Evolutionary conservation across 1,284 basidiomycete genomes (phyloP).

Genomic region (Fereydounia khargensis): DNA sequence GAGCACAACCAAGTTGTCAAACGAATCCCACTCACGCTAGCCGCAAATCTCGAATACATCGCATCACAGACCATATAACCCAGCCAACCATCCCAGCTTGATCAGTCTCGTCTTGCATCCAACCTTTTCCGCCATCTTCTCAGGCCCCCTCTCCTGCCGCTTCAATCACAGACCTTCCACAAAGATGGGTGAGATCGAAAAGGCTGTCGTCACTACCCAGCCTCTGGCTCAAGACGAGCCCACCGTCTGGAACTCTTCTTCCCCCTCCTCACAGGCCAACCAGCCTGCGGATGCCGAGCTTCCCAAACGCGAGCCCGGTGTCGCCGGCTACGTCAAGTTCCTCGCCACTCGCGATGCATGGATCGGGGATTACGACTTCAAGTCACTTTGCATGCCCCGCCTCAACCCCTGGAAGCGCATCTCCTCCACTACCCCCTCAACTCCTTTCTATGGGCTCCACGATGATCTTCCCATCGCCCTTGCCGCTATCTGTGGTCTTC

Average conservation of each 20-base stretch:
- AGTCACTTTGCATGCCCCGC: constrained; percentile 34
- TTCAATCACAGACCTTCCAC: not conserved
- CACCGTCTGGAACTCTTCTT: too few relatives aligned
- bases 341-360: constrained; percentile 28
- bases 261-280: too few relatives aligned
- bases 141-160: not conserved
- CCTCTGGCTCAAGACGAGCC: not conserved
- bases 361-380: constrained; percentile 45
- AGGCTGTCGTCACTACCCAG: not conserved
- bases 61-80: too few relatives aligned
- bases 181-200: not conserved
- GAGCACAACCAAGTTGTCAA: too few relatives aligned
- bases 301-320: not conserved
- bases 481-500: constrained; percentile 60
- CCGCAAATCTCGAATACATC: too few relatives aligned
- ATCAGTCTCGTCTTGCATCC: too few relatives aligned
- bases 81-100: too few relatives aligned
- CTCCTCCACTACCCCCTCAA: constrained; percentile 8
- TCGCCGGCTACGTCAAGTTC: not conserved
- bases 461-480: constrained; percentile 39
- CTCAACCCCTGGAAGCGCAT: constrained; percentile 33
- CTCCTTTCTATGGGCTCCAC: constrained; percentile 47
- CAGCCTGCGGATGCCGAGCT: not conserved
- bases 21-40: too few relatives aligned
- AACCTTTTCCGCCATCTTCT: too few relatives aligned